These are phyloP conservation scores for Gamarada debralockiae DNA, from an alignment of 495 filamentous ascomycete genomes.

Conservation along the genomic window DNA sequence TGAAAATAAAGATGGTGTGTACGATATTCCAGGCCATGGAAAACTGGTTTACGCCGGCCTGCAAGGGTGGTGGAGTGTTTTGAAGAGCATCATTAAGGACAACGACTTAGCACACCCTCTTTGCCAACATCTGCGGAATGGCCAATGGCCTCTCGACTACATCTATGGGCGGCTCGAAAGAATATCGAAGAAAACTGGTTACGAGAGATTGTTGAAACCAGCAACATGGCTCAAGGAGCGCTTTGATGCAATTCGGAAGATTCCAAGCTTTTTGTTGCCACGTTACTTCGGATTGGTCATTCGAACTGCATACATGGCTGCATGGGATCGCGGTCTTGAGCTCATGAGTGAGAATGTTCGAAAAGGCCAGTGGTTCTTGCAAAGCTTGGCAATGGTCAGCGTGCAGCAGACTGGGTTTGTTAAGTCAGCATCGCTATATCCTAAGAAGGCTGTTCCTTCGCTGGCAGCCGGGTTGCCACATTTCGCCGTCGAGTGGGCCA, in stretches of 20 bases:
- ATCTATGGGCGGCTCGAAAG: slow-evolving; percentile 74
- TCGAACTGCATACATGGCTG: slow-evolving; percentile 79
- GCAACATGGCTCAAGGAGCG: slow-evolving; percentile 77
- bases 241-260: slow-evolving; percentile 74
- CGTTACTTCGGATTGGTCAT: slow-evolving; percentile 90
- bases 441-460: slow-evolving; percentile 74
- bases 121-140: slow-evolving; percentile 86
- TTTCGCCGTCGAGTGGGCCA: slow-evolving; percentile 89
- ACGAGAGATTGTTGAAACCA: slow-evolving; percentile 55
- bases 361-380: slow-evolving; percentile 78
- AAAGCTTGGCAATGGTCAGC: slow-evolving; percentile 84
- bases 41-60: slow-evolving; percentile 91
- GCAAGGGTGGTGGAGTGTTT: slow-evolving; percentile 96
- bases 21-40: slow-evolving; percentile 79
- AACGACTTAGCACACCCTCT: slow-evolving; percentile 93
- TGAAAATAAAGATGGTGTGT: slow-evolving; percentile 76
- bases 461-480: slow-evolving; percentile 94
- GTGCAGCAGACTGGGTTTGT: slow-evolving; percentile 84
- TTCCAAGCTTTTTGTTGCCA: slow-evolving; percentile 88
- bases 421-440: slow-evolving; percentile 86
- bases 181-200: slow-evolving; percentile 55
- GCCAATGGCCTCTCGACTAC: slow-evolving; percentile 94
- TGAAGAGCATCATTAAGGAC: slow-evolving; percentile 77
- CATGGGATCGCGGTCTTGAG: slow-evolving; percentile 70
- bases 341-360: slow-evolving; percentile 74